phyloP scores from a whole-genome alignment of 768 basidiomycete genomes.

The Pilatotrama ljubarskyi region DNA sequence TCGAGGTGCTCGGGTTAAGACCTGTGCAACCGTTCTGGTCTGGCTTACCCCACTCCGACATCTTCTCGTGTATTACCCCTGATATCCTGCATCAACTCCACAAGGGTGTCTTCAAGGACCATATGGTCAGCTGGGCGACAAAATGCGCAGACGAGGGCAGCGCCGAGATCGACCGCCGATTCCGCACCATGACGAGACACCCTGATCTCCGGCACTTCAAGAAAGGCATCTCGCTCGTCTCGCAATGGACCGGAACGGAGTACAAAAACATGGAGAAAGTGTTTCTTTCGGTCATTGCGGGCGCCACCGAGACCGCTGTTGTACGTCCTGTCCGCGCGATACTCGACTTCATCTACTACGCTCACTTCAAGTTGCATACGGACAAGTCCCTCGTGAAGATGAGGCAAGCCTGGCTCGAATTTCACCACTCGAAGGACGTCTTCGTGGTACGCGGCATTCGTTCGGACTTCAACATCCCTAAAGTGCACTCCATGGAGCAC shows the following conservation, averaged over 20 bases:
- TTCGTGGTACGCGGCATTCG: conserved; percentile 38
- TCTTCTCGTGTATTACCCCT: conserved; percentile 40
- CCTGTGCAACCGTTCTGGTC: conserved; percentile 42
- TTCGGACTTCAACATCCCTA: conserved; percentile 40
- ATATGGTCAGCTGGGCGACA: conserved; percentile 34
- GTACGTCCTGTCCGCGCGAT: conserved; percentile 32
- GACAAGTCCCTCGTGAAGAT: conserved; percentile 32
- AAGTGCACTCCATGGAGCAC: conserved; percentile 18
- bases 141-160: conserved; percentile 8
- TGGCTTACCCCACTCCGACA: conserved; percentile 41
- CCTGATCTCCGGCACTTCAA: conserved; percentile 41
- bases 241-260: conserved; percentile 47
- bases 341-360: conserved; percentile 42
- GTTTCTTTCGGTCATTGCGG: conserved; percentile 31
- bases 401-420: conserved; percentile 29
- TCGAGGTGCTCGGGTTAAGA: conserved; percentile 16
- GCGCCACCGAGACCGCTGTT: conserved; percentile 20
- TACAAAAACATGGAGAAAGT: conserved; percentile 37
- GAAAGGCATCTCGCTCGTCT: conserved; percentile 41
- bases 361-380: conserved; percentile 37
- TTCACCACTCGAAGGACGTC: conserved; percentile 40
- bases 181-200: conserved; percentile 33
- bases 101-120: conserved; percentile 49
- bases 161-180: conserved; percentile 40
- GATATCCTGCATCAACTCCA: conserved; percentile 50